Percentiles rank a stretch among this genome's conserved stretches.
Evolutionary conservation across 768 basidiomycete genomes (phyloP).

Genomic region (Mrakia gelida): DNA sequence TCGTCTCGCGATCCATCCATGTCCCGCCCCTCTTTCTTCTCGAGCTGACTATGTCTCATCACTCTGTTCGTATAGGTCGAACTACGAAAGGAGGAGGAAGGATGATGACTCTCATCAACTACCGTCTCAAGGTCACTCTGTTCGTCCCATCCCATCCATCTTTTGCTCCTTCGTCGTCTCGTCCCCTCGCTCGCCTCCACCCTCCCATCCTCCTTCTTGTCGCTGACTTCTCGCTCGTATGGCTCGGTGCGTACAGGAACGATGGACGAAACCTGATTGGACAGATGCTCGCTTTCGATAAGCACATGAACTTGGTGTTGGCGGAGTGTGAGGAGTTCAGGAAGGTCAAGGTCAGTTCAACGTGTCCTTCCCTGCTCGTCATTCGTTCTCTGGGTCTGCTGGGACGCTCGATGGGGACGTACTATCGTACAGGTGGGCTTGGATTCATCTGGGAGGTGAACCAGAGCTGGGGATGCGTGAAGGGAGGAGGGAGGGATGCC

Average conservation of each 20-base stretch:
- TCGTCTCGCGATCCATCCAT: neutral
- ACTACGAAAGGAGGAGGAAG: slow-evolving; percentile 86
- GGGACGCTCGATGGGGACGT: neutral
- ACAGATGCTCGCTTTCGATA: slow-evolving; percentile 99
- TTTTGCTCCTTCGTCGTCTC: neutral
- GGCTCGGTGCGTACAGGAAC: slow-evolving; percentile 42
- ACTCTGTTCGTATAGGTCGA: neutral
- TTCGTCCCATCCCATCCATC: slow-evolving; percentile 46
- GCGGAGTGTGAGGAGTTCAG: slow-evolving; percentile 98
- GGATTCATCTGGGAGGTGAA: too few species aligned
- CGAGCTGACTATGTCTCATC: neutral
- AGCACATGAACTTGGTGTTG: slow-evolving; percentile 98
- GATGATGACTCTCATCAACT: slow-evolving; percentile 96
- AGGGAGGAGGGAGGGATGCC: too few species aligned
- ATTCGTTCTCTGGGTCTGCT: neutral
- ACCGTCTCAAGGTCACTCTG: slow-evolving; percentile 93
- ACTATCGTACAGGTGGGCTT: too few species aligned
- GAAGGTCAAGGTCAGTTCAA: slow-evolving; percentile 69
- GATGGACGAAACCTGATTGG: slow-evolving; percentile 93
- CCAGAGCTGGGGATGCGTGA: neutral
- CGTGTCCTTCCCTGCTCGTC: neutral
- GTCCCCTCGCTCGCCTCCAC: neutral
- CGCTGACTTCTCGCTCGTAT: neutral
- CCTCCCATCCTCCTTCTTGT: neutral
- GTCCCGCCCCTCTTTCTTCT: neutral